Evolutionary conservation across 345 rosid species (phyloP).

Genomic region (Murraya koenigii): DNA sequence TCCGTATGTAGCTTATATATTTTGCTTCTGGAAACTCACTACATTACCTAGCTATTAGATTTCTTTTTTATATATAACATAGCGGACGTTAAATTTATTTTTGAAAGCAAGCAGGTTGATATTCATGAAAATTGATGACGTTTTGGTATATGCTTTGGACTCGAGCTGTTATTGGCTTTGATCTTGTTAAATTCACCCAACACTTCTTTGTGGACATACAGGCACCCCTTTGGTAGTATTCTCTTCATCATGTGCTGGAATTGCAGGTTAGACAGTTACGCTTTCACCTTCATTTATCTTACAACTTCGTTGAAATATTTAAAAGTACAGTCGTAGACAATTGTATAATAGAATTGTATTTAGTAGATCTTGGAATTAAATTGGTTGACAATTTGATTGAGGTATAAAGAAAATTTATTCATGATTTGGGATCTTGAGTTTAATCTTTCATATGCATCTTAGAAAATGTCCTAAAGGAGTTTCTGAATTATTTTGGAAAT

Average conservation of each 20-base stretch:
- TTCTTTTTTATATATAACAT: no score
- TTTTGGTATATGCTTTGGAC: neutral
- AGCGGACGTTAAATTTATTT: neutral
- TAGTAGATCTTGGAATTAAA: neutral
- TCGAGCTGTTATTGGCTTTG: neutral
- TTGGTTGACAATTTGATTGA: neutral
- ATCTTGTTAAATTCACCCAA: neutral
- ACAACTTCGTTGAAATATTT: neutral
- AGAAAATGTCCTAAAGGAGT: no score
- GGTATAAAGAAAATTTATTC: neutral
- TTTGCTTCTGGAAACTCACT: no score
- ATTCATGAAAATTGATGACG: neutral
- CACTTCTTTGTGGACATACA: constrained; percentile 33
- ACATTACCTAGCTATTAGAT: no score
- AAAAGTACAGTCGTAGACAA: neutral
- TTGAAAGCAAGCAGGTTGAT: neutral
- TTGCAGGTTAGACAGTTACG: constrained; percentile 56
- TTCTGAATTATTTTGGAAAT: neutral
- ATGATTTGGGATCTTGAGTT: neutral
- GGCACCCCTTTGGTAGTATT: constrained; percentile 92
- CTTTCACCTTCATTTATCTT: neutral
- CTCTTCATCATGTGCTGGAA: constrained; percentile 86
- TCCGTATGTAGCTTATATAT: no score
- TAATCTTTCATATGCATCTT: neutral
- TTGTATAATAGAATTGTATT: neutral